These are phyloP conservation scores for Rhazya stricta DNA, from an alignment of 257 asterid species.

Conservation along the genomic window DNA sequence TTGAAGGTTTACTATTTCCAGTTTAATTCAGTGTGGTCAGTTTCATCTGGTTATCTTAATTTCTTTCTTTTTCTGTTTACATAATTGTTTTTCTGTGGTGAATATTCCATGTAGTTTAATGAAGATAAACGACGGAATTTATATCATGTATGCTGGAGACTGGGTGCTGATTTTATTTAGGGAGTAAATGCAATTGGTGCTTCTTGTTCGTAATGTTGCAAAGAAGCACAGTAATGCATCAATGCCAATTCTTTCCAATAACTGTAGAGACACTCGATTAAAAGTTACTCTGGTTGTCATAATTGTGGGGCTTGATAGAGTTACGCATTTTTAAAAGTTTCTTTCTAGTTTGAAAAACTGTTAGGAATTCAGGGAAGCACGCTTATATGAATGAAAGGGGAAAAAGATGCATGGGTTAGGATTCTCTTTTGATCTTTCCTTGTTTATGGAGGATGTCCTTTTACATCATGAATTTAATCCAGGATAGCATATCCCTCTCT, in stretches of 20 bases:
- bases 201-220: neutral
- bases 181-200: neutral
- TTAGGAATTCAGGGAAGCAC: neutral
- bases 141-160: neutral
- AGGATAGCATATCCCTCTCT: neutral
- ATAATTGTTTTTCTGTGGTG: neutral
- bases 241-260: neutral
- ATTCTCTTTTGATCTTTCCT: neutral
- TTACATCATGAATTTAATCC: no score
- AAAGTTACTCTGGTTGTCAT: neutral
- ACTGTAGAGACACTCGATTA: neutral
- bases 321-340: neutral
- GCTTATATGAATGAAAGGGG: neutral
- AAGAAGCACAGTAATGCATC: neutral
- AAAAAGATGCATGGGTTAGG: neutral
- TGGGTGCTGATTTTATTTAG: neutral
- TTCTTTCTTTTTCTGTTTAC: conserved; percentile 1
- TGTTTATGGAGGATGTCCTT: neutral
- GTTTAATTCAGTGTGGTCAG: neutral
- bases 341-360: neutral
- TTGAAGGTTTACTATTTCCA: neutral
- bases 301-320: neutral
- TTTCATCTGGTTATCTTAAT: neutral
- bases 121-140: neutral
- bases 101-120: neutral